Percentiles rank a stretch among this genome's conserved stretches.
Conservation (phyloP, 352 stramenopile genomes). For the Globisporangium yorkense region DNA sequence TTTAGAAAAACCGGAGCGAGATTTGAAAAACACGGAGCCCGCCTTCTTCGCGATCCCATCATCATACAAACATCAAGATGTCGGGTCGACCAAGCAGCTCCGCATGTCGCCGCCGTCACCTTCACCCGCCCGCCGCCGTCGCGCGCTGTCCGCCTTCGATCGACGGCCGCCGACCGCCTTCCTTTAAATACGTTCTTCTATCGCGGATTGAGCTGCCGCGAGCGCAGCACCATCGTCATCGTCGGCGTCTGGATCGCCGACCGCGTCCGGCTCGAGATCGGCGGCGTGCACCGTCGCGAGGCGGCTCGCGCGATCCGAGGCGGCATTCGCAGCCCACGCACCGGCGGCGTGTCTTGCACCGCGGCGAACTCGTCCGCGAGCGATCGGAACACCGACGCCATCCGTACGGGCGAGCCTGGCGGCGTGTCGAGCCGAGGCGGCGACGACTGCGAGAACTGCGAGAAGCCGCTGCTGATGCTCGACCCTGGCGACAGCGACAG, state of each 20-base stretch:
- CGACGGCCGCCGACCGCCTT: constrained; percentile 3
- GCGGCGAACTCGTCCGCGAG: constrained; percentile 61
- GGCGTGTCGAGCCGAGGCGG: constrained; percentile 27
- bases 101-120: not conserved
- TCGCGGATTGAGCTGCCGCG: constrained; percentile 47
- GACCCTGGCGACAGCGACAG: constrained; percentile 8
- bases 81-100: not conserved
- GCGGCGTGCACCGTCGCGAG: constrained; percentile 27
- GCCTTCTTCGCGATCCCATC: not conserved
- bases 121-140: not conserved
- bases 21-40: constrained; percentile 9
- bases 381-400: constrained; percentile 46
- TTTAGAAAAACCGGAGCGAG: constrained; percentile 4
- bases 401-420: constrained; percentile 16
- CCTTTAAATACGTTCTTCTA: constrained; percentile 21
- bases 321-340: constrained; percentile 32
- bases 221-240: constrained; percentile 48
- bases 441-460: constrained; percentile 16
- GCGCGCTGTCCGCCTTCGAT: constrained; percentile 7
- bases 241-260: constrained; percentile 40
- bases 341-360: constrained; percentile 46
- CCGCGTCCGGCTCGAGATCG: constrained; percentile 23
- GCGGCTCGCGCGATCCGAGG: constrained; percentile 39
- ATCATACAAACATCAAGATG: constrained; percentile 16
- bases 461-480: constrained; percentile 11